These are phyloP conservation scores for Begonia fuchsioides DNA, from an alignment of 306 rosid genomes.

Conservation along the genomic window DNA sequence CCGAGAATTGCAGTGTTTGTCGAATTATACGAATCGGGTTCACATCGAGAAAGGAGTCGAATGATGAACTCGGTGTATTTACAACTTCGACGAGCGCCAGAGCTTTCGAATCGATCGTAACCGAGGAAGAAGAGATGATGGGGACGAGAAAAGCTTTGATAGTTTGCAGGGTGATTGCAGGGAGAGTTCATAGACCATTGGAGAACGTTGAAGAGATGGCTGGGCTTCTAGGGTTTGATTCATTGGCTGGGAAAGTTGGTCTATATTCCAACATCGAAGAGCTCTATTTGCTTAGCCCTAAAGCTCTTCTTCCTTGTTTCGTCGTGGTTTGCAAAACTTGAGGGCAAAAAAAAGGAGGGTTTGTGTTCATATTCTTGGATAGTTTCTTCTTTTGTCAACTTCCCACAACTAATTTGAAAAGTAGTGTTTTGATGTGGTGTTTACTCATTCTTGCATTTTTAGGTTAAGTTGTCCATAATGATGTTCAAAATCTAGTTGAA, in stretches of 20 bases:
- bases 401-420: conserved; percentile 3
- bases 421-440: no score
- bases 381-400: no score
- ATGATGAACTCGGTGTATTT: conserved; percentile 76
- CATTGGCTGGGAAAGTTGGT: conserved; percentile 81
- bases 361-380: no score
- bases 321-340: conserved; percentile 79
- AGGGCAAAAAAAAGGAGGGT: no score
- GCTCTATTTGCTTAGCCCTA: conserved; percentile 73
- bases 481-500: no score
- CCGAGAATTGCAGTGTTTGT: conserved; percentile 73
- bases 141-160: conserved; percentile 45
- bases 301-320: conserved; percentile 91
- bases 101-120: conserved; percentile 59
- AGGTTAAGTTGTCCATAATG: no score
- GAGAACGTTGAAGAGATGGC: conserved; percentile 72
- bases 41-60: conserved; percentile 61
- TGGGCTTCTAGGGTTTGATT: conserved; percentile 75
- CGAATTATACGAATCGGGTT: conserved; percentile 77
- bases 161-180: conserved; percentile 79
- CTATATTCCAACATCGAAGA: conserved; percentile 77
- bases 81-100: conserved; percentile 89
- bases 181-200: conserved; percentile 77
- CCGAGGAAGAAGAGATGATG: conserved; percentile 22
- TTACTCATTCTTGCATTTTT: no score